A percentile compares a stretch with the other conserved stretches of the same genome.
Conservation (phyloP, 2,329 filamentous ascomycete species). For the Kalaharituber pfeilii region DNA sequence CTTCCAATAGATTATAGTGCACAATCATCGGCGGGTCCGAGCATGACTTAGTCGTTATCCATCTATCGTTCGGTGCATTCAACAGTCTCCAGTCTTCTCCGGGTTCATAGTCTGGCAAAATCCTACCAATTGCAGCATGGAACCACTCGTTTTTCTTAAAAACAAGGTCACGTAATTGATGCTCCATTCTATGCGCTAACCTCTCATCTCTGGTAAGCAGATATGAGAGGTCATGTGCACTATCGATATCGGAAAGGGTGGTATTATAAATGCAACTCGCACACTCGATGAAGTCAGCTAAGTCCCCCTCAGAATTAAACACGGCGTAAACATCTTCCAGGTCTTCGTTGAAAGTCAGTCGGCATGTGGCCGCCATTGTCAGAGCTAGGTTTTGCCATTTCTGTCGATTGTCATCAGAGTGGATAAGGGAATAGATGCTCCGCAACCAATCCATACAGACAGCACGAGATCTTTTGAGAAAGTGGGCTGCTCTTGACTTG, state of each 20-base stretch:
- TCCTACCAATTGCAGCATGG: constrained; percentile 18
- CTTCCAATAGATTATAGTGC: constrained; percentile 36
- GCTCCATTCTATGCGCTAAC: constrained; percentile 15
- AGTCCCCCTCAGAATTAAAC: constrained; percentile 21
- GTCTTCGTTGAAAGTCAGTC: constrained; percentile 22
- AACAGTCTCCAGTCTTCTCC: not conserved
- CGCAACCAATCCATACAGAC: constrained; percentile 16
- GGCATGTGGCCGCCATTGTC: constrained; percentile 15
- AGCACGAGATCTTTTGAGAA: constrained; percentile 12
- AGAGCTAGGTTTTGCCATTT: constrained; percentile 10
- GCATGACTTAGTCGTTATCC: not conserved
- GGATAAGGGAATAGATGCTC: constrained; percentile 7
- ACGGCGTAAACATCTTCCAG: constrained; percentile 20
- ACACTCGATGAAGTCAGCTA: constrained; percentile 28
- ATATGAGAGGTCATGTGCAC: not conserved
- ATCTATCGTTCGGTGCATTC: not conserved
- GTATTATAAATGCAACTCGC: constrained; percentile 19
- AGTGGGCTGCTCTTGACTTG: constrained; percentile 6
- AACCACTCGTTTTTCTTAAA: constrained; percentile 15
- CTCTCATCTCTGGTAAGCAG: constrained; percentile 21
- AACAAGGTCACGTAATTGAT: constrained; percentile 14
- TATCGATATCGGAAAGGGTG: constrained; percentile 3
- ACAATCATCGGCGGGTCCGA: constrained; percentile 21
- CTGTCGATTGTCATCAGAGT: constrained; percentile 7
- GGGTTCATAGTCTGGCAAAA: constrained; percentile 24